These are phyloP conservation scores for Pseudopithomyces maydicus DNA, from an alignment of 2,329 filamentous ascomycete genomes.

Conservation along the genomic window DNA sequence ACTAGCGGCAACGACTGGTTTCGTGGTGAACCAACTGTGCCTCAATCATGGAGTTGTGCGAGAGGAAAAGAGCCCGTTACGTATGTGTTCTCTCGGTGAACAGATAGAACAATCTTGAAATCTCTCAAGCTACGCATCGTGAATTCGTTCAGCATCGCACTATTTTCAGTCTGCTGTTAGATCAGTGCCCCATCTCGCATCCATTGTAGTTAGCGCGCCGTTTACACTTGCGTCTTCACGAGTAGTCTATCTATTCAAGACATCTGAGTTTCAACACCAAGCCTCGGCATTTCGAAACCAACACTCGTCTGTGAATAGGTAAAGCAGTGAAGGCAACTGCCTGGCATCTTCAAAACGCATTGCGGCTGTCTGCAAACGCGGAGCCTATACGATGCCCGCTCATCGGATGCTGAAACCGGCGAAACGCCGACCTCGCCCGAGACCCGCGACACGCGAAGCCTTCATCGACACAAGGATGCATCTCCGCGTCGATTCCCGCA, in stretches of 20 bases:
- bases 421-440: conserved; percentile 10
- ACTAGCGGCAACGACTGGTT: background rate
- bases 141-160: background rate
- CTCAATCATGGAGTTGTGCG: background rate
- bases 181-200: background rate
- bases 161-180: background rate
- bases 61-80: background rate
- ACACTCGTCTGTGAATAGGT: background rate
- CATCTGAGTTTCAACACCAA: background rate
- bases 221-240: background rate
- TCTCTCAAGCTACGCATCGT: too few relatives aligned
- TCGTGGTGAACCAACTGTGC: background rate
- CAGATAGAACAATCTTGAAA: background rate
- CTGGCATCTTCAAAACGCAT: background rate
- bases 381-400: background rate
- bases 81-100: too few relatives aligned
- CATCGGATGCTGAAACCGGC: conserved; percentile 14
- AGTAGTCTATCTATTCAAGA: too few relatives aligned
- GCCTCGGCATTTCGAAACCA: conserved; percentile 6
- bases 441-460: background rate
- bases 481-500: background rate
- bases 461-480: conserved; percentile 2
- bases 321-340: background rate
- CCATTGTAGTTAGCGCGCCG: background rate
- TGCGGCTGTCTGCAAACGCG: background rate